A percentile compares a stretch with the other conserved stretches of the same genome.
Conservation (phyloP, 768 basidiomycete species). For the Lenzites betulinus region DNA sequence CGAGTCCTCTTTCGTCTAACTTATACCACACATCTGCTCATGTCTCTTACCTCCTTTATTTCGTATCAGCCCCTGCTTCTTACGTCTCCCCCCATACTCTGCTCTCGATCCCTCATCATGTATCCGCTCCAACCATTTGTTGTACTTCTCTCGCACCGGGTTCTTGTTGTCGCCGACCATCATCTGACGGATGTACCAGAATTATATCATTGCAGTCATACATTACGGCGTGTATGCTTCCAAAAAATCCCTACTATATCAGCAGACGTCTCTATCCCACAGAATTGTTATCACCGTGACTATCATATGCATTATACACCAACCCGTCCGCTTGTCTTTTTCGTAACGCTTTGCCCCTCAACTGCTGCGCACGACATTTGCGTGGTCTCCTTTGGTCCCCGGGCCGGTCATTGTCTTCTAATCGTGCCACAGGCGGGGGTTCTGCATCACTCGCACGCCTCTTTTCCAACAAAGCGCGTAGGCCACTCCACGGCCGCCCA, state of each 20-base stretch:
- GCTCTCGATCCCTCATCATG: too few relatives aligned
- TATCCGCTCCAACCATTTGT: too few relatives aligned
- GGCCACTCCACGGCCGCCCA: background rate
- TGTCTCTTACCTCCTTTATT: too few relatives aligned
- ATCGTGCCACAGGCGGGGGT: background rate
- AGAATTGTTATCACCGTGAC: background rate
- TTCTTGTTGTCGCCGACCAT: too few relatives aligned
- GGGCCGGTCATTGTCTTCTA: background rate
- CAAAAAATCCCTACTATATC: too few relatives aligned
- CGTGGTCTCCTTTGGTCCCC: background rate
- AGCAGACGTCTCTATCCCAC: too few relatives aligned
- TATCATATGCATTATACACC: background rate
- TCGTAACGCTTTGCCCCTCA: conserved; percentile 1
- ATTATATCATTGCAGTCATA: background rate
- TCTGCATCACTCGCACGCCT: background rate
- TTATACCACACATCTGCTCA: too few relatives aligned
- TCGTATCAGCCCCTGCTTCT: too few relatives aligned
- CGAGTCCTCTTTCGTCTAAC: too few relatives aligned
- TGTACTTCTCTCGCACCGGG: too few relatives aligned
- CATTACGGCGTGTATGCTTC: background rate
- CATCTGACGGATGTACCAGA: background rate
- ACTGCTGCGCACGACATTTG: background rate
- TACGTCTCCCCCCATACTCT: too few relatives aligned
- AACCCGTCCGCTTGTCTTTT: background rate
- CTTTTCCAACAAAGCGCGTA: background rate